Conservation (phyloP, 768 basidiomycete species). For the Kwoniella mangroviensis region DNA sequence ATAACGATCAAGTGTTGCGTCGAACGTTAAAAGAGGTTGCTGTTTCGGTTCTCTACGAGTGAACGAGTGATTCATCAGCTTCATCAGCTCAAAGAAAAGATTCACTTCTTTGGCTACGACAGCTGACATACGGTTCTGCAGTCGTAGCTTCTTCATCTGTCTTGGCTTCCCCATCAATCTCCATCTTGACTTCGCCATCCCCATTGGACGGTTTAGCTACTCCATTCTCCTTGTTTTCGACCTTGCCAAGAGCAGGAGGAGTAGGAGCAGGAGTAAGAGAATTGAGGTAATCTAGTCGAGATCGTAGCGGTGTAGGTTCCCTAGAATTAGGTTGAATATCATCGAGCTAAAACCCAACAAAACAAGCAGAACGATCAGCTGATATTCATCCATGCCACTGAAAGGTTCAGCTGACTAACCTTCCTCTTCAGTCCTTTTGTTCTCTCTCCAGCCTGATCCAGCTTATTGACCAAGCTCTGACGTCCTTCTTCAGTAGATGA, state of each 20-base stretch:
- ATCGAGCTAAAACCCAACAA: slow-evolving; percentile 36
- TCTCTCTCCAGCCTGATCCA: slow-evolving; percentile 44
- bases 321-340: slow-evolving; percentile 42
- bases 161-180: slow-evolving; percentile 8
- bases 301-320: slow-evolving; percentile 34
- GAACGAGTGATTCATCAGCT: no score
- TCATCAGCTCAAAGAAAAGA: neutral
- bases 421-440: slow-evolving; percentile 78
- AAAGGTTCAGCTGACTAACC: slow-evolving; percentile 61
- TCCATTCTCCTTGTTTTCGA: neutral
- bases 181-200: slow-evolving; percentile 5
- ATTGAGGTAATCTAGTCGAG: slow-evolving; percentile 38
- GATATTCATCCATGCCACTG: no score
- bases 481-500: slow-evolving; percentile 26
- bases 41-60: slow-evolving; percentile 11
- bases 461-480: slow-evolving; percentile 24
- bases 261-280: neutral
- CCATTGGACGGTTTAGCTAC: neutral
- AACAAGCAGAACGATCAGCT: no score
- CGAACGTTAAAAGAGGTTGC: neutral
- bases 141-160: neutral
- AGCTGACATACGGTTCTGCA: neutral
- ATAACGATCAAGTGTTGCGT: slow-evolving; percentile 72
- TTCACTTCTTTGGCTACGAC: no score
- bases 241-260: neutral